These are phyloP conservation scores for Petunia hybrid DNA, from an alignment of 305 asterid genomes.

Conservation along the genomic window DNA sequence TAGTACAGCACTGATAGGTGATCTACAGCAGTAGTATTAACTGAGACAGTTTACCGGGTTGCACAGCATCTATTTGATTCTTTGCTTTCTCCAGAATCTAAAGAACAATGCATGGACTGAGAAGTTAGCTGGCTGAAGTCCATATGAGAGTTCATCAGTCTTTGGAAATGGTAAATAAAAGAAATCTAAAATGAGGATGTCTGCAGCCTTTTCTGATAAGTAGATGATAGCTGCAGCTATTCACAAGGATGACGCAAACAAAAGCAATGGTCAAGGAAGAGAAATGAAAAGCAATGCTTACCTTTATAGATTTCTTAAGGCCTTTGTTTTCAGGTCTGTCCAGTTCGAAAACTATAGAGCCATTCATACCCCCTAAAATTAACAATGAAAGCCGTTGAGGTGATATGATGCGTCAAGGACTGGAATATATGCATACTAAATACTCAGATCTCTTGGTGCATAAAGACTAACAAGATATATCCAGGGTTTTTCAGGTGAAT, in stretches of 20 bases:
- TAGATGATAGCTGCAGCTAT: not conserved
- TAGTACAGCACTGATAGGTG: conserved; percentile 28
- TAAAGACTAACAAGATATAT: conserved; percentile 10
- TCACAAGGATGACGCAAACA: conserved; percentile 10
- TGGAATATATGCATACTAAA: not conserved
- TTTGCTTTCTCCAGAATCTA: conserved; percentile 84
- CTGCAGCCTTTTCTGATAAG: not conserved
- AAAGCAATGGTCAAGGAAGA: conserved; percentile 14
- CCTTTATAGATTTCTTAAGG: conserved; percentile 80
- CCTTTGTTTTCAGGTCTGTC: conserved; percentile 89
- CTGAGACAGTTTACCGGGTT: conserved; percentile 56
- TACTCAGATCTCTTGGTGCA: not conserved
- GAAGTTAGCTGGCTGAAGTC: conserved; percentile 48
- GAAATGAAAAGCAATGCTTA: conserved; percentile 41
- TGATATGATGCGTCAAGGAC: not conserved
- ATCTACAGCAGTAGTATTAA: conserved; percentile 24
- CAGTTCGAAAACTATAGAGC: conserved; percentile 83
- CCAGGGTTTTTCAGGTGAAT: not conserved
- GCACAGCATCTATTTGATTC: conserved; percentile 59
- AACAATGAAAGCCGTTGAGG: conserved; percentile 24
- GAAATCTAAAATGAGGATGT: conserved; percentile 32
- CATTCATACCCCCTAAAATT: conserved; percentile 89
- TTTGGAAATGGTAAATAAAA: conserved; percentile 37
- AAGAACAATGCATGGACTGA: conserved; percentile 54
- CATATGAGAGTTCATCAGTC: conserved; percentile 39